Evolutionary conservation across 2,329 filamentous ascomycete genomes (phyloP).

Genomic region (Calonectria ilicicola): DNA sequence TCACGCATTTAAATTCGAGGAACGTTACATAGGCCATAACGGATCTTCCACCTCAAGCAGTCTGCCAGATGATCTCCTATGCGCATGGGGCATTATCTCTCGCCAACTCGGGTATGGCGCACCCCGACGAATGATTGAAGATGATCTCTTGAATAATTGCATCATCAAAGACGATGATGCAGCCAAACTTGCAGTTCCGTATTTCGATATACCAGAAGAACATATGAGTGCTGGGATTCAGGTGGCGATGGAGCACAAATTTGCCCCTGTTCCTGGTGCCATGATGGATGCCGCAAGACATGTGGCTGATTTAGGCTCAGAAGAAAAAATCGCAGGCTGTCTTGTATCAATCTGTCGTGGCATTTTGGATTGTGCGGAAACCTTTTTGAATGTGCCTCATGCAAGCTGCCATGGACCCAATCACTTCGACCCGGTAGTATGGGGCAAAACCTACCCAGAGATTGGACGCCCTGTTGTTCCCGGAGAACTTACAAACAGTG

Average conservation of each 20-base stretch:
- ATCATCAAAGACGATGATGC: background rate
- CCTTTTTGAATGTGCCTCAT: background rate
- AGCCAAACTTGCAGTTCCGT: background rate
- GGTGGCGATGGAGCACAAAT: background rate
- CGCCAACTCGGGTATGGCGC: background rate
- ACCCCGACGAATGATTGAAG: background rate
- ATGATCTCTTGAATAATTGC: background rate
- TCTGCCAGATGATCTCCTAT: background rate
- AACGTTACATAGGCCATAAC: background rate
- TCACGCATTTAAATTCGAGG: background rate
- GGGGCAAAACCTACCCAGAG: background rate
- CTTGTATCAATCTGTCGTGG: background rate
- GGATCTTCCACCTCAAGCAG: background rate
- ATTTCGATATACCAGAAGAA: background rate
- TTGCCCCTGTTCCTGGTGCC: background rate
- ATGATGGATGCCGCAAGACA: background rate
- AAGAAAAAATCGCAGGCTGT: background rate
- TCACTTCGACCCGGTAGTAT: background rate
- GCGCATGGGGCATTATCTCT: background rate
- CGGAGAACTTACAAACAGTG: background rate
- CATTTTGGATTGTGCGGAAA: background rate
- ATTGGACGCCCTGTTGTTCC: background rate
- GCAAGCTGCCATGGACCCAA: background rate
- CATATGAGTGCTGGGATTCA: background rate
- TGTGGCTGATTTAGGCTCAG: background rate